Evolutionary conservation across 2,329 filamentous ascomycete species (phyloP), one percentile per base, ranked within the genome.

Genomic region (Diaporthe sp.): DNA sequence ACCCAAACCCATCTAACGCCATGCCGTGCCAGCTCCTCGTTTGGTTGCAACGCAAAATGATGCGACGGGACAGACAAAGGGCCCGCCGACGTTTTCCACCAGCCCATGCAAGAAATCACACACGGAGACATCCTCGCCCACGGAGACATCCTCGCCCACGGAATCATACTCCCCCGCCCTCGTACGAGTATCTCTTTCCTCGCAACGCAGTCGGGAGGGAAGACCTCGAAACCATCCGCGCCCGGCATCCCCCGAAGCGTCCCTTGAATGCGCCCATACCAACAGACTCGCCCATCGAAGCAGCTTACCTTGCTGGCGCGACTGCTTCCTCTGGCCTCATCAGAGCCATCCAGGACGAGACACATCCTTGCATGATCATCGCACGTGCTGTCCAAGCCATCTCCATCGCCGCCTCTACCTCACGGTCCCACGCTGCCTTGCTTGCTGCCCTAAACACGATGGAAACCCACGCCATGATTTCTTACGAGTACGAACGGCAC

Each of bases 261-360:
- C 39, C 39, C 25, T 12, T 62, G 8, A 62, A 46, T 12, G 39
- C 59, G 9, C 39, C 59, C n/a, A 44, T 44, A 44, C 59, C 39
- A 46, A 62, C 39, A 3, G 59, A 62, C 59, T 62, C 59, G 39
- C 59, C 59, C 15, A 28, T 19, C 39, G 39, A 62, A 46, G 59
- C 37, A 31, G 59, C 59, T 6, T 62, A 62, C n/a, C n/a, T 28
- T 44, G 59, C 39, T 19, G 39, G 13, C n/a, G 25, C 15, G 22
- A 44, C n/a, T 44, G 39, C 39, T 13, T 5, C 25, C 13, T 3
- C n/a, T 9, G 59, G 39, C 59, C 6, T 44, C 4, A 3, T 31
- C 37, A 44, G 10, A 44, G n/a, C 37, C 39, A 13, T 1, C n/a
- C 22, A 19, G 39, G 37, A 62, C 59, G 59, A 62, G 39, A 62